Evolutionary conservation across 2,329 filamentous ascomycete genomes (phyloP).

Genomic region (Trichoderma gracile): DNA sequence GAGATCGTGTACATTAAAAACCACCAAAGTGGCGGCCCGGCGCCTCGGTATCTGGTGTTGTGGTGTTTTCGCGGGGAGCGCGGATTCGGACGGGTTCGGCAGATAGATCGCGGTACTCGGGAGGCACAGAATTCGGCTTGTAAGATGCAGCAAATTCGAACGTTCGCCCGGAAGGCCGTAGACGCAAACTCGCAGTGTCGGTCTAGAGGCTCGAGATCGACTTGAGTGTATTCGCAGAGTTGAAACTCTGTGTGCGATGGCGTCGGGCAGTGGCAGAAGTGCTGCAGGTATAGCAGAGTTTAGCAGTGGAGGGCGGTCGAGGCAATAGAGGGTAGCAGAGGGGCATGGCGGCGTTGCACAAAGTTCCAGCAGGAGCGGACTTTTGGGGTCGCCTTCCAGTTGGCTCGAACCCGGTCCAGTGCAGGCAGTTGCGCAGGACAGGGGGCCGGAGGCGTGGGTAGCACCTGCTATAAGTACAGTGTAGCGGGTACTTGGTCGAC

Average conservation of each 20-base stretch:
- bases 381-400: slow-evolving; percentile 19
- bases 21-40: slow-evolving; percentile 14
- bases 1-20: slow-evolving; percentile 20
- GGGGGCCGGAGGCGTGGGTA: slow-evolving; percentile 3
- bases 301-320: background rate
- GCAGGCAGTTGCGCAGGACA: slow-evolving; percentile 22
- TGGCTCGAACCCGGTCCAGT: background rate
- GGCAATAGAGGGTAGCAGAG: slow-evolving; percentile 12
- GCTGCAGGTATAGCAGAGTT: background rate
- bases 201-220: background rate
- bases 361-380: slow-evolving; percentile 19
- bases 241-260: slow-evolving; percentile 19
- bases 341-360: slow-evolving; percentile 14
- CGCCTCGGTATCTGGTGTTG: slow-evolving; percentile 16
- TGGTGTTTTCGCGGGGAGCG: too few relatives aligned
- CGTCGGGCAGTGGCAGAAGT: slow-evolving; percentile 11
- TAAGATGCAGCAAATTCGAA: background rate
- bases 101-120: background rate
- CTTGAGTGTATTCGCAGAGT: background rate
- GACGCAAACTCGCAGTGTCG: background rate
- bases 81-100: too few relatives aligned
- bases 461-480: too few relatives aligned
- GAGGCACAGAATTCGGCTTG: background rate
- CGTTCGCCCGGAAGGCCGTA: background rate
- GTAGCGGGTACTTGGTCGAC: background rate